Evolutionary conservation across 805 yeast species (phyloP), one percentile per base, ranked within the genome.

Genomic region (Yarrowia deformans): DNA sequence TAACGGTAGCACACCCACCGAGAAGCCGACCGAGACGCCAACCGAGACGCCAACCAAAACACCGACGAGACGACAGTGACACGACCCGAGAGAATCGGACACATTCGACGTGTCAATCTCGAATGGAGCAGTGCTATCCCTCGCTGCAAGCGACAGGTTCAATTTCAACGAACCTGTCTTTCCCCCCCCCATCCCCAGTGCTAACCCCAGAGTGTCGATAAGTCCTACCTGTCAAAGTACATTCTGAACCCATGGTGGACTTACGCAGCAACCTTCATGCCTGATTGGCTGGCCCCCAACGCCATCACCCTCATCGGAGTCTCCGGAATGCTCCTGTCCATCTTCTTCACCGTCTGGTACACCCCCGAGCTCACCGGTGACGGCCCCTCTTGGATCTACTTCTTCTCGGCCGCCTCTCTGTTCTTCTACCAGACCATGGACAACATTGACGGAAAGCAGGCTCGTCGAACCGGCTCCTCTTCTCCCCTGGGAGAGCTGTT

Each of bases 401-500:
- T 85, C 73, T 82, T 89, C 68, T 90, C 90, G 76, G 97, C 96
- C 0, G 75, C 89, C 70, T 93, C 97, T 1, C 81, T 94, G 70
- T 90, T 93, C 77, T 83, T 93, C 84, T 94, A 94, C 79, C 98
- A 95, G 77, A 94, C 98, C 0, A 91, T 95, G 82, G 98, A 95
- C 80, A 97, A 97, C 7, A 91, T 97, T 77, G 98, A 94, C 80
- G 98, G 98, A 8, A 88, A 91, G 75, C 99, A 94, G 78, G 98
- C 98, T 32, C 87, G 98, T 75, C 85, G 90, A 74, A 95, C 98
- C 0, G 96, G 96, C 13, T 97, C 93, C 77, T 86, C 92, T 60
- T 97, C 98, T 4, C 98, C 99, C 0, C 81, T 94, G 72, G 98
- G 99, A 43, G 98, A 94, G 78, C 82, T 95, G 70, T 95, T 94